Conservation (phyloP, 1,284 basidiomycete species). For the Ganoderma leucocontextum region DNA sequence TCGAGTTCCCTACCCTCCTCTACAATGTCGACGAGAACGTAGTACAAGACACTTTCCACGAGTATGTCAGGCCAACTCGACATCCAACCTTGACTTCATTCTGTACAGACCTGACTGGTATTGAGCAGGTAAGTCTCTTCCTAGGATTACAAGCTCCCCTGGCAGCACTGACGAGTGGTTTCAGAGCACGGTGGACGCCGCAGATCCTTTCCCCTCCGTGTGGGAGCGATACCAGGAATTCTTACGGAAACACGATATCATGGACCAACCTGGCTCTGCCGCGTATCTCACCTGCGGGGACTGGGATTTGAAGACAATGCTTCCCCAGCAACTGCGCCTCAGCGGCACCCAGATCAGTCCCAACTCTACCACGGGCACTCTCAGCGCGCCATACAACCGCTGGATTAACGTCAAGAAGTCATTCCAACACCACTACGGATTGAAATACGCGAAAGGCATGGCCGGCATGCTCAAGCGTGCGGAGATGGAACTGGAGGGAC, state of each 20-base stretch:
- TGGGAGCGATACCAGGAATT: slow-evolving; percentile 44
- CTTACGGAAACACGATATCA: slow-evolving; percentile 32
- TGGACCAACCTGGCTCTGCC: slow-evolving; percentile 34
- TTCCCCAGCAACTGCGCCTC: slow-evolving; percentile 43
- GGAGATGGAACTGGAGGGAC: slow-evolving; percentile 44
- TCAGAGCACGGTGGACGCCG: slow-evolving; percentile 43
- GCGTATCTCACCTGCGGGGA: slow-evolving; percentile 45
- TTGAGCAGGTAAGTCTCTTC: slow-evolving; percentile 40
- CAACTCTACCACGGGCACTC: slow-evolving; percentile 29
- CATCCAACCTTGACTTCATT: slow-evolving; percentile 42
- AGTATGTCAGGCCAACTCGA: slow-evolving; percentile 43
- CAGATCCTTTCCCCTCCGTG: slow-evolving; percentile 41
- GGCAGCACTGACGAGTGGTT: background rate
- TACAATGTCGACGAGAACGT: slow-evolving; percentile 42
- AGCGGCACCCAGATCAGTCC: slow-evolving; percentile 32
- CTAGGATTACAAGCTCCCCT: background rate
- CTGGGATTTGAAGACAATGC: slow-evolving; percentile 48
- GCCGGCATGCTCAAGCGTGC: slow-evolving; percentile 37
- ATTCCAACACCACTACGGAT: slow-evolving; percentile 34
- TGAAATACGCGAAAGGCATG: slow-evolving; percentile 38
- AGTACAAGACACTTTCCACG: slow-evolving; percentile 43
- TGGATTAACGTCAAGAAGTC: slow-evolving; percentile 44
- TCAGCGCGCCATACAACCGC: slow-evolving; percentile 37
- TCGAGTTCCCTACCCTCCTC: slow-evolving; percentile 45
- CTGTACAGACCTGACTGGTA: slow-evolving; percentile 47